These are phyloP conservation scores for Leucaena leucocephala DNA, from an alignment of 306 rosid species.

Conservation along the genomic window DNA sequence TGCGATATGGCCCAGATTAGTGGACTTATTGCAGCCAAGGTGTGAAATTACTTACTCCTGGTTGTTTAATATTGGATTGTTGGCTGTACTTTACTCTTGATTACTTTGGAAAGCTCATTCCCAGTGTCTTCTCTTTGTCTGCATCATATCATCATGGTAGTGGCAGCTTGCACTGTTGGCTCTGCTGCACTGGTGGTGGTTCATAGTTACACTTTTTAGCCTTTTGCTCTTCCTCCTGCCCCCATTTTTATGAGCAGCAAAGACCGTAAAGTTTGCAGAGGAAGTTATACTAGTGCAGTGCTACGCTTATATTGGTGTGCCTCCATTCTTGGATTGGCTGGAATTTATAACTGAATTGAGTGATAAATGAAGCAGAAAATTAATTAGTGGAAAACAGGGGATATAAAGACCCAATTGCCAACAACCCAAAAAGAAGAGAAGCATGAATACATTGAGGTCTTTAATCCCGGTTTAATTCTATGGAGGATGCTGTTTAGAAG, in stretches of 20 bases:
- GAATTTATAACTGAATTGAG: background rate
- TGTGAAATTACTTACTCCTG: slow-evolving; percentile 41
- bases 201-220: background rate
- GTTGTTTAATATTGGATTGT: background rate
- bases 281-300: background rate
- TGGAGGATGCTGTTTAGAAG: background rate
- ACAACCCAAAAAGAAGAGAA: background rate
- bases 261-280: background rate
- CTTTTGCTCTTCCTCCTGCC: background rate
- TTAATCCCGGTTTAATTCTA: background rate
- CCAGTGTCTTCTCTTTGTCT: background rate
- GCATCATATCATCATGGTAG: slow-evolving; percentile 3
- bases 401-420: background rate
- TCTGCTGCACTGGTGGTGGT: background rate
- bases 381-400: background rate
- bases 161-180: slow-evolving; percentile 20
- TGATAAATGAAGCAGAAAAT: background rate
- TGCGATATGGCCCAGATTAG: slow-evolving; percentile 98
- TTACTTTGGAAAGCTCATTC: background rate
- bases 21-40: slow-evolving; percentile 90
- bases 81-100: background rate
- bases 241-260: background rate
- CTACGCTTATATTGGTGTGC: background rate
- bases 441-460: background rate
- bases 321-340: background rate